Base-by-base conservation (phyloP, 306 rosid species). In the Prunus dulcis region DNA sequence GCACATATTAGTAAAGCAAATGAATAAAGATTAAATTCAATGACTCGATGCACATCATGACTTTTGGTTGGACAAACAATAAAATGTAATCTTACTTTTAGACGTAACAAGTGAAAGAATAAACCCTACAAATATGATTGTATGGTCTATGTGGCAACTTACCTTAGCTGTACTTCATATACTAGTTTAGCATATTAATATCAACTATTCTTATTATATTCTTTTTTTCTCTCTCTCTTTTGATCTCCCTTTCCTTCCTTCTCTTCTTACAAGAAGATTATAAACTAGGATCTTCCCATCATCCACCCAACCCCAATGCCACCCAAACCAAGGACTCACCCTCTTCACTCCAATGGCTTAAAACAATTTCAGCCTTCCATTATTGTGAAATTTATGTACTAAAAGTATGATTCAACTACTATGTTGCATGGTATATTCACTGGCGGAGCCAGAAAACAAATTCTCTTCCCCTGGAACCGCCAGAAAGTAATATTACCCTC, bases 401-500 rank as follows among this genome's bases (percentile, higher is more conserved):
- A 18, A 20, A 19, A 22, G 14, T 22, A 68, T 22, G 14, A 68
- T 46, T 23, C 38, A 23, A 46, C 38, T 43, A 49, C 45, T 7
- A 38, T 69, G 15, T 49, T 27, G 60, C 45, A 69, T 19, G 23
- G 41, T 60, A 25, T 13, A 55, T 55, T 12, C 41, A 57, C 62
- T 7, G 22, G 4, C 2, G 34, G 75, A 34, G 34, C 65, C 5
- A 41, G 25, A 43, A 72, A 82, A 53, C 71, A 76, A 64, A 63
- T 61, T 64, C 27, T 23, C 30, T 71, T 64, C 79, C 46, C 50
- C 64, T 73, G 38, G 78, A 63, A 32, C 47, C 22, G 32, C 13
- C 68, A 70, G 47, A 55, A 17, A 50, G 78, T 55, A 38, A 79
- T 49, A 78, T 84, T 92, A 92, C 99, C 97, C 79, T 88, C 93